A percentile compares a stretch with the other conserved stretches of the same genome.
phyloP scores from a whole-genome alignment of 148 eudicot species.

The Dysphania ambrosioides region DNA sequence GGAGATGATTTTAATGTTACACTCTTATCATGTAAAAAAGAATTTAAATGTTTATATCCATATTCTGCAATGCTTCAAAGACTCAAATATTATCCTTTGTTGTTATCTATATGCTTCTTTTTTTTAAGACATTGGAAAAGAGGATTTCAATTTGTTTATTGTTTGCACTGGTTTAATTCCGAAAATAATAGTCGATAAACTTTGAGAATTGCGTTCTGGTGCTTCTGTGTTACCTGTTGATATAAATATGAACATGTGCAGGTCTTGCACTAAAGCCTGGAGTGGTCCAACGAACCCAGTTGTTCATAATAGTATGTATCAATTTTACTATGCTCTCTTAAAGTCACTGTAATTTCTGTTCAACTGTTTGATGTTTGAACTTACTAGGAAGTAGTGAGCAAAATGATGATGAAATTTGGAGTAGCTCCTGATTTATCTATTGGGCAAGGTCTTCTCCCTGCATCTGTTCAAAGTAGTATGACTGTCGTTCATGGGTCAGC shows the following conservation, averaged over 20 bases:
- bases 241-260: conserved; percentile 29
- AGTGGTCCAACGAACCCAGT: conserved; percentile 68
- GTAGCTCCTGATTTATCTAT: conserved; percentile 46
- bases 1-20: no score
- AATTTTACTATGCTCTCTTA: background rate
- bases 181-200: background rate
- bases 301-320: conserved; percentile 50
- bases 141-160: background rate
- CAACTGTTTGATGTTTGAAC: conserved; percentile 15
- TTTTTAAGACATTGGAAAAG: background rate
- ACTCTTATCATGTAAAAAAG: no score
- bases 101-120: background rate
- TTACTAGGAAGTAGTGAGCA: conserved; percentile 54
- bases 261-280: conserved; percentile 94
- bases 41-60: background rate
- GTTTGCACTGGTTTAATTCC: background rate
- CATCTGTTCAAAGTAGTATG: conserved; percentile 56
- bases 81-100: background rate
- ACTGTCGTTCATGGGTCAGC: conserved; percentile 34
- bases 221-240: conserved; percentile 12
- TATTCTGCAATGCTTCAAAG: background rate
- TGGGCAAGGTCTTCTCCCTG: conserved; percentile 56
- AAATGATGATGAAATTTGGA: conserved; percentile 73
- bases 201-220: background rate
- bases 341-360: background rate